Percentiles rank a stretch among this genome's conserved stretches.
These are phyloP conservation scores for Tuber melanosporum DNA, from an alignment of 495 filamentous ascomycete species.

Conservation along the genomic window DNA sequence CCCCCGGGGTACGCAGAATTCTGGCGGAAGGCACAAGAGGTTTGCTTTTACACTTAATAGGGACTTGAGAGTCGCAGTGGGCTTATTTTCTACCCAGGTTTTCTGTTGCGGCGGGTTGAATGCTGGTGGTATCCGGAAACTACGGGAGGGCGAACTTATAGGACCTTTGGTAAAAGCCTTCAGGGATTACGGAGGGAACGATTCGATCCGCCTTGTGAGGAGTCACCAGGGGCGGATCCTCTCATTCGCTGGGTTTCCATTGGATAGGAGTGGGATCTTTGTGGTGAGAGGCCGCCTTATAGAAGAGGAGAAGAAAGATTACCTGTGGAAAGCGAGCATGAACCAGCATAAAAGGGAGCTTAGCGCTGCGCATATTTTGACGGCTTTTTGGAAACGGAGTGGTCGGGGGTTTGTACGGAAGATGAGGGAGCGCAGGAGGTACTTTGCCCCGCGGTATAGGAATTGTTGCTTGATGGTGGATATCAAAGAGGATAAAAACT, in stretches of 20 bases:
- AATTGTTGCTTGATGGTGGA: conserved; percentile 12
- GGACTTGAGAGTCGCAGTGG: neutral
- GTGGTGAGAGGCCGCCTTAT: neutral
- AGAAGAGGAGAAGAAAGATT: neutral
- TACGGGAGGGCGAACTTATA: neutral
- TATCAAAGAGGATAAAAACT: conserved; percentile 4
- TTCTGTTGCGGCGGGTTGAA: neutral
- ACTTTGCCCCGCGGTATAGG: neutral
- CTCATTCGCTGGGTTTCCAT: conserved; percentile 3
- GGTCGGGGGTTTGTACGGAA: conserved; percentile 6
- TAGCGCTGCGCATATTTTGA: conserved; percentile 12
- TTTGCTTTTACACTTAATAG: neutral
- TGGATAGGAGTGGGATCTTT: conserved; percentile 2
- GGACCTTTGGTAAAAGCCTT: neutral
- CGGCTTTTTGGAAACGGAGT: conserved; percentile 9
- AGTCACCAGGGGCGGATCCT: neutral
- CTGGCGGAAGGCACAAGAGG: conserved; percentile 15
- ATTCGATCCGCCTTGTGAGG: neutral
- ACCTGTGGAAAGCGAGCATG: neutral
- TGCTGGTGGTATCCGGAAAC: neutral
- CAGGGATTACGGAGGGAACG: neutral
- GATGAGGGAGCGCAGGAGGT: conserved; percentile 1
- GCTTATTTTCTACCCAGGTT: conserved; percentile 1
- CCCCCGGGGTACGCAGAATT: neutral
- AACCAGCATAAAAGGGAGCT: neutral